Base-by-base conservation (phyloP, 257 asterid species). In the Solanum medicagineum region DNA sequence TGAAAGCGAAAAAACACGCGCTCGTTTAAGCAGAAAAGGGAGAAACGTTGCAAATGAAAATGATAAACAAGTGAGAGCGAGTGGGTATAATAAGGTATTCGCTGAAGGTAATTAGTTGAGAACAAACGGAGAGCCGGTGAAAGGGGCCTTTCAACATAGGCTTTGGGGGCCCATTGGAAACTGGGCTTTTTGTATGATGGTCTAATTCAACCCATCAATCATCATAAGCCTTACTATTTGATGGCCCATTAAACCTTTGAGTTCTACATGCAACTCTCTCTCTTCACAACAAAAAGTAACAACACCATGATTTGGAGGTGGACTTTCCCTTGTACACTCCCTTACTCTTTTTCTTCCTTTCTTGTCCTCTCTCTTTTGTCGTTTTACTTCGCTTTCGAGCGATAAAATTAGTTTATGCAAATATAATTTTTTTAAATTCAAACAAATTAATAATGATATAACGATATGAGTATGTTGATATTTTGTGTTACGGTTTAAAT, bases 141-240 rank as follows among this genome's bases (percentile, higher is more conserved):
- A 86, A 75, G 83, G 90, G 63, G 44, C 42, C 70, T 89, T 91
- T 89, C 92, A 90, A 90, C 88, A 88, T 89, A 87, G 54, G 57
- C 80, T 47, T 86, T 87, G 42, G 2, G 47, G 87, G 87, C 44
- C 86, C 90, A 68, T 68, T 68, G 45, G 79, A 55, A 60, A 85
- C 54, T 80, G 88, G 84, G 84, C 80, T 81, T 82, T 69, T 53
- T 14, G 14, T 62, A 36, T 85, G 49, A 86, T 88, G 90, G 59
- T 80, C 66, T 83, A 85, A 88, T 83, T 88, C 90, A 83, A 88
- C 87, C 87, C 65, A 83, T 79, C 87, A 70, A 88, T 88, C 32
- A 66, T 85, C 68, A 81, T 56, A 83, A 16, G 26, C 22, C 71
- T 42, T 57, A 57, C 85, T 44, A 83, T 83, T 83, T 81, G 56